Evolutionary conservation across 2,329 filamentous ascomycete species (phyloP).

Genomic region (Fusarium continuum): DNA sequence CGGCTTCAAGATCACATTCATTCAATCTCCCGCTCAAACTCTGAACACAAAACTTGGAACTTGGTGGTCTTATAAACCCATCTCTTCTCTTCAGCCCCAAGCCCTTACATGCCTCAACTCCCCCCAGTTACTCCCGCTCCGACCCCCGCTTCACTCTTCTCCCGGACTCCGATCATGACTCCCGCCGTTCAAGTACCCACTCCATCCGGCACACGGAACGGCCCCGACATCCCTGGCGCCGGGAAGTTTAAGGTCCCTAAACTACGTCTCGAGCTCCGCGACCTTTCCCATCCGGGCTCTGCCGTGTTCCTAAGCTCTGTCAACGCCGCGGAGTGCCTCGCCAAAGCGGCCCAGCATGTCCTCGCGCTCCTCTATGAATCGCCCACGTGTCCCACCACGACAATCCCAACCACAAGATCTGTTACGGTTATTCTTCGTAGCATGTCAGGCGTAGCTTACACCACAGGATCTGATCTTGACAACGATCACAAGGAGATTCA

Average conservation of each 20-base stretch:
- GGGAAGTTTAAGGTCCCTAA: slow-evolving; percentile 58
- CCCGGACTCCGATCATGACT: slow-evolving; percentile 40
- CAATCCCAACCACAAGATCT: slow-evolving; percentile 75
- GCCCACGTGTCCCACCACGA: slow-evolving; percentile 53
- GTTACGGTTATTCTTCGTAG: slow-evolving; percentile 83
- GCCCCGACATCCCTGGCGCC: slow-evolving; percentile 26
- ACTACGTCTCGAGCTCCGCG: slow-evolving; percentile 67
- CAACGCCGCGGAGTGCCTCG: slow-evolving; percentile 69
- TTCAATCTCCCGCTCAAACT: neutral
- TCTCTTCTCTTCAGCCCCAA: neutral
- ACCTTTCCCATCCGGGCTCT: slow-evolving; percentile 68
- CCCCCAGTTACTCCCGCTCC: slow-evolving; percentile 37
- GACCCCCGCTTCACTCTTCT: slow-evolving; percentile 37
- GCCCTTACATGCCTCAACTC: slow-evolving; percentile 38
- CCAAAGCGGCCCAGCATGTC: slow-evolving; percentile 72
- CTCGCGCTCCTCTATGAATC: slow-evolving; percentile 74
- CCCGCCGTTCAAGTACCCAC: slow-evolving; percentile 40
- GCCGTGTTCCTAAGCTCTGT: slow-evolving; percentile 73
- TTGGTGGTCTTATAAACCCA: neutral
- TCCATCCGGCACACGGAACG: slow-evolving; percentile 21
- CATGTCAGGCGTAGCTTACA: slow-evolving; percentile 90
- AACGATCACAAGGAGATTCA: slow-evolving; percentile 93
- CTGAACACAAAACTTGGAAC: neutral
- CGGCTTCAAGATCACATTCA: neutral
- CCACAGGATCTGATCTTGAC: slow-evolving; percentile 81